A percentile compares a stretch with the other conserved stretches of the same genome.
Conservation (phyloP, 371 early-diverging fungal genomes). For the Dichotomocladium elegans region DNA sequence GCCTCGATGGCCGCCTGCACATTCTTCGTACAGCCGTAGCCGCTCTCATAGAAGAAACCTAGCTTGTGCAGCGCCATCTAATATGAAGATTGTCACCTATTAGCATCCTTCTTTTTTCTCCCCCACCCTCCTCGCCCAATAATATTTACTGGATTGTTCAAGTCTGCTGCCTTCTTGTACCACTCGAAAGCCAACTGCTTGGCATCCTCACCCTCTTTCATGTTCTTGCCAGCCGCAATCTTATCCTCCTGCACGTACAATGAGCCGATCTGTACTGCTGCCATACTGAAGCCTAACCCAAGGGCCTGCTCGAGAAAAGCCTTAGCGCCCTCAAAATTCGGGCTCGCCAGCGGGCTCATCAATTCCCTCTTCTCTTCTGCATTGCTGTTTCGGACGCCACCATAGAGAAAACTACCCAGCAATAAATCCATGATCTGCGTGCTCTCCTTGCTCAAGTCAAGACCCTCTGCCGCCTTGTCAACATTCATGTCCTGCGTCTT, state of each 20-base stretch:
- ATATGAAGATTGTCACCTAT: background rate
- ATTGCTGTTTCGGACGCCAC: slow-evolving; percentile 51
- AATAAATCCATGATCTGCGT: slow-evolving; percentile 44
- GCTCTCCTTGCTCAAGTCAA: slow-evolving; percentile 26
- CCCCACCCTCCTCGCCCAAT: too few relatives aligned
- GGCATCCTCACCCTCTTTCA: slow-evolving; percentile 44
- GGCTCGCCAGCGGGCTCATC: slow-evolving; percentile 51
- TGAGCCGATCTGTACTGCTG: slow-evolving; percentile 57
- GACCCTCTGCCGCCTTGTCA: slow-evolving; percentile 45
- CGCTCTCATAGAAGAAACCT: slow-evolving; percentile 51
- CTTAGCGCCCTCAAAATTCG: slow-evolving; percentile 57
- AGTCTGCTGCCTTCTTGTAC: slow-evolving; percentile 51
- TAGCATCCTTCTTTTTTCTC: too few relatives aligned
- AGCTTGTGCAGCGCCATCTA: slow-evolving; percentile 61
- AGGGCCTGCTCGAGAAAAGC: slow-evolving; percentile 49
- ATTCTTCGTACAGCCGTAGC: slow-evolving; percentile 38
- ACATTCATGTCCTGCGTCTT: slow-evolving; percentile 47
- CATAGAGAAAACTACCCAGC: slow-evolving; percentile 50
- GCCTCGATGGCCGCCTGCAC: slow-evolving; percentile 44
- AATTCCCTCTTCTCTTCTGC: slow-evolving; percentile 34
- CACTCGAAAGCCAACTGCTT: slow-evolving; percentile 46
- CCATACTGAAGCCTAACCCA: slow-evolving; percentile 52
- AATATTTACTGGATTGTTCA: slow-evolving; percentile 47
- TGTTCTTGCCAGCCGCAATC: slow-evolving; percentile 48
- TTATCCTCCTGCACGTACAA: slow-evolving; percentile 55